These are phyloP conservation scores for Xerocomus potaroensis DNA, from an alignment of 768 basidiomycete species.

Conservation along the genomic window DNA sequence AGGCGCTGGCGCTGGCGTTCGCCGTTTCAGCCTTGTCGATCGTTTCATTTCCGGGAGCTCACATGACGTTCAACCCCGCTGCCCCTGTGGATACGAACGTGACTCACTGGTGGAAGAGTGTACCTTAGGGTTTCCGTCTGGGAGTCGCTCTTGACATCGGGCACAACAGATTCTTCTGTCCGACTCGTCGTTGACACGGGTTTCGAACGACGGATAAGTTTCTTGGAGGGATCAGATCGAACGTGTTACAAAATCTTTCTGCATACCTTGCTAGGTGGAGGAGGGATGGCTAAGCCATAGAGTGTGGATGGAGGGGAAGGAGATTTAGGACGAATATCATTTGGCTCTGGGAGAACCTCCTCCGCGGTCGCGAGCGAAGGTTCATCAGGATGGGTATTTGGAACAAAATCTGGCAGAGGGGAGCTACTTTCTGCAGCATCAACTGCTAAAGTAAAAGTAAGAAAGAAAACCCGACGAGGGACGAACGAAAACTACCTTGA, in stretches of 20 bases:
- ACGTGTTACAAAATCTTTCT: not conserved
- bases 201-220: conserved; percentile 21
- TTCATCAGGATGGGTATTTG: conserved; percentile 52
- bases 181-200: conserved; percentile 13
- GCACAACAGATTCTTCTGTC: conserved; percentile 2
- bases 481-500: conserved; percentile 14
- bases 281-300: conserved; percentile 18
- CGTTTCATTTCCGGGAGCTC: conserved; percentile 42
- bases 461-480: not conserved
- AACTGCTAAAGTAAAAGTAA: conserved; percentile 3
- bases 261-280: conserved; percentile 23
- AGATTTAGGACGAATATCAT: conserved; percentile 4
- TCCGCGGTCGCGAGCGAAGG: conserved; percentile 31
- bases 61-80: not conserved
- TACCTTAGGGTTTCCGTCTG: conserved; percentile 11
- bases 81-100: not conserved
- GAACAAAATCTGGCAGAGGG: conserved; percentile 45
- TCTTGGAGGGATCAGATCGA: conserved; percentile 10
- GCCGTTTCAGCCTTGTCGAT: conserved; percentile 49
- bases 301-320: conserved; percentile 18
- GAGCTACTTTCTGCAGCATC: conserved; percentile 23
- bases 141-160: conserved; percentile 8
- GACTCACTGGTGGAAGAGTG: conserved; percentile 25
- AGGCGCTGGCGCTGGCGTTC: conserved; percentile 36
- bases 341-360: conserved; percentile 15